These are phyloP conservation scores for Hypsizygus marmoreus DNA, from an alignment of 768 basidiomycete genomes.

Conservation along the genomic window DNA sequence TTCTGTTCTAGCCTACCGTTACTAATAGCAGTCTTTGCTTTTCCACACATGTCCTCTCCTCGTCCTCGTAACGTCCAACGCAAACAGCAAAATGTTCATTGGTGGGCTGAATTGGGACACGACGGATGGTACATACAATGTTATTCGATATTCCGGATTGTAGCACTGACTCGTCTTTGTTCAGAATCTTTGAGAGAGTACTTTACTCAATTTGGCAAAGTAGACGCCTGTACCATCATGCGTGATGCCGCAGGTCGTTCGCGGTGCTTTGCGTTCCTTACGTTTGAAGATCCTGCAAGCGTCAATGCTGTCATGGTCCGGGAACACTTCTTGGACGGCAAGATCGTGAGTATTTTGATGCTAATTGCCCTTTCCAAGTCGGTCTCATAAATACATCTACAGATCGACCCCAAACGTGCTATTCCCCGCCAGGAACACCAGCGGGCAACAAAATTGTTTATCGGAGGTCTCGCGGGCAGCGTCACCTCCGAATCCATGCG, in stretches of 20 bases:
- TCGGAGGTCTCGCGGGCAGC: slow-evolving; percentile 88
- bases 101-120: slow-evolving; percentile 99
- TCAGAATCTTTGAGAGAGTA: slow-evolving; percentile 80
- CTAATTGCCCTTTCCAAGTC: not conserved
- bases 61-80: slow-evolving; percentile 14
- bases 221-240: slow-evolving; percentile 99
- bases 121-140: slow-evolving; percentile 83
- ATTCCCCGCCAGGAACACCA: slow-evolving; percentile 96
- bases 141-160: slow-evolving; percentile 37
- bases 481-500: slow-evolving; percentile 95
- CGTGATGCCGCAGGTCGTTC: slow-evolving; percentile 94
- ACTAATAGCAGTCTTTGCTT: slow-evolving; percentile 76
- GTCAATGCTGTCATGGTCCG: slow-evolving; percentile 96
- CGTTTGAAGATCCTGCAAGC: slow-evolving; percentile 89
- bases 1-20: slow-evolving; percentile 74
- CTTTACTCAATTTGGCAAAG: slow-evolving; percentile 94
- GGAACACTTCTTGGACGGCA: slow-evolving; percentile 95
- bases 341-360: slow-evolving; percentile 71
- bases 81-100: slow-evolving; percentile 97
- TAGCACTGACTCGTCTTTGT: slow-evolving; percentile 43
- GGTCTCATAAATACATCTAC: slow-evolving; percentile 8
- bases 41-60: slow-evolving; percentile 35
- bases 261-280: slow-evolving; percentile 96
- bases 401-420: slow-evolving; percentile 99
- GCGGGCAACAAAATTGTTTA: slow-evolving; percentile 91